Evolutionary conservation across 2,329 filamentous ascomycete genomes (phyloP).

Genomic region (Trichoderma cornu-damae): DNA sequence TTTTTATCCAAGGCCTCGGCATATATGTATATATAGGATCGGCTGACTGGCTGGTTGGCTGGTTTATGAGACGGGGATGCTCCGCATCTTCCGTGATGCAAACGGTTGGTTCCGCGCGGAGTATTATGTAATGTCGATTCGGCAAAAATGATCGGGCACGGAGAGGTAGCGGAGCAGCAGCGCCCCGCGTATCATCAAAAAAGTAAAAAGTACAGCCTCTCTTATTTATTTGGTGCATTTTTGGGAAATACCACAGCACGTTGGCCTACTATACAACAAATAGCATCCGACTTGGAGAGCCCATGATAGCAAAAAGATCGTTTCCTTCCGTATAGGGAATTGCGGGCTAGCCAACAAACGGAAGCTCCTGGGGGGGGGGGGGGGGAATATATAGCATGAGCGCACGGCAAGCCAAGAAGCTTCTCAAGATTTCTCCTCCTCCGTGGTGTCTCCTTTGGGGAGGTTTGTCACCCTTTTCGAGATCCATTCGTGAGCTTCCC

Average conservation of each 20-base stretch:
- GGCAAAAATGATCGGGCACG: background rate
- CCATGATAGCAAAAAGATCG: background rate
- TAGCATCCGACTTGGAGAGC: background rate
- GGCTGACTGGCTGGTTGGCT: too few relatives aligned
- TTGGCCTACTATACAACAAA: background rate
- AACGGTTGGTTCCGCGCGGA: background rate
- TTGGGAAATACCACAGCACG: background rate
- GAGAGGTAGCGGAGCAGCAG: background rate
- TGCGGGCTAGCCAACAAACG: background rate
- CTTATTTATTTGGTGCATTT: background rate
- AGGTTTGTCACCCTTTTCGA: slow-evolving; percentile 33
- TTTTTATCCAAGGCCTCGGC: background rate
- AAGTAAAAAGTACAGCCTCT: too few relatives aligned
- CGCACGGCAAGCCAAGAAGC: background rate
- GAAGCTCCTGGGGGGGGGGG: background rate
- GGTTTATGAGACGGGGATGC: background rate
- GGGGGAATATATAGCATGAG: too few relatives aligned
- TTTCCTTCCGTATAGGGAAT: background rate
- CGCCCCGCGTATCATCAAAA: background rate
- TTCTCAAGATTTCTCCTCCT: slow-evolving; percentile 39
- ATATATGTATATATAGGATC: background rate
- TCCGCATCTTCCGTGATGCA: background rate
- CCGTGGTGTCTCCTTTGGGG: slow-evolving; percentile 42
- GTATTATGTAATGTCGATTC: too few relatives aligned
- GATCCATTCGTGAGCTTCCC: slow-evolving; percentile 51